Base-by-base conservation (phyloP, 768 basidiomycete genomes). In the Boletellus emodensis region DNA sequence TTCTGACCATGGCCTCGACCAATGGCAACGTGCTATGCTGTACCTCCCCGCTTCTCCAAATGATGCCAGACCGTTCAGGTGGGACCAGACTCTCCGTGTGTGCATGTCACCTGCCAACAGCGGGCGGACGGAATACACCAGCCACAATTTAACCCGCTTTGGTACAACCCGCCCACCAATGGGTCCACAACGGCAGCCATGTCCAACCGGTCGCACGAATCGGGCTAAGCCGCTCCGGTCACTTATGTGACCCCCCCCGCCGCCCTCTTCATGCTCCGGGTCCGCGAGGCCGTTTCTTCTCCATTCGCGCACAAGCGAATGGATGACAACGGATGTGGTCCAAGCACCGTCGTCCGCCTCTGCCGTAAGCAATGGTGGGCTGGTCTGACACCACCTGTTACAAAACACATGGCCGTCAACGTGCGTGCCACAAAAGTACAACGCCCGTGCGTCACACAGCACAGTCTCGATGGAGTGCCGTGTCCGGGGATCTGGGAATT, bases 21-120 rank as follows among this genome's bases (percentile, higher is more conserved):
- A 26, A 26, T 26, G 3, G 24, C 24, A 26, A 26, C 24, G 24
- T 26, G 24, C 24, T 4, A 26, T 26, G 24, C 73, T 75, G 35
- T 75, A 62, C 85, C 85, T 3, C 79, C 83, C 11, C 84, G 84
- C 59, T 82, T 84, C 57, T 82, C 79, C 44, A 82, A 65, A 56
- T 85, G 84, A 57, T 86, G 84, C 61, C 82, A 82, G 40, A 85
- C 85, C 84, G 54, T 84, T 84, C 37, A 83, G 74, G 58, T 86
- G 86, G 26, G 77, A 66, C 76, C 83, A 36, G 15, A 28, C 12
- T 12, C 40, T 57, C 48, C 44, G 39, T 47, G 51, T 40, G 24
- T 35, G 41, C 44, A 11, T 37, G 42, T 49, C 41, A 32, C 24
- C 24, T 26, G 24, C 24, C 24, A 26, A 26, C 24, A 4, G 24